Base-by-base conservation (phyloP, 2,329 filamentous ascomycete species). In the Penicillium oxalicum region DNA sequence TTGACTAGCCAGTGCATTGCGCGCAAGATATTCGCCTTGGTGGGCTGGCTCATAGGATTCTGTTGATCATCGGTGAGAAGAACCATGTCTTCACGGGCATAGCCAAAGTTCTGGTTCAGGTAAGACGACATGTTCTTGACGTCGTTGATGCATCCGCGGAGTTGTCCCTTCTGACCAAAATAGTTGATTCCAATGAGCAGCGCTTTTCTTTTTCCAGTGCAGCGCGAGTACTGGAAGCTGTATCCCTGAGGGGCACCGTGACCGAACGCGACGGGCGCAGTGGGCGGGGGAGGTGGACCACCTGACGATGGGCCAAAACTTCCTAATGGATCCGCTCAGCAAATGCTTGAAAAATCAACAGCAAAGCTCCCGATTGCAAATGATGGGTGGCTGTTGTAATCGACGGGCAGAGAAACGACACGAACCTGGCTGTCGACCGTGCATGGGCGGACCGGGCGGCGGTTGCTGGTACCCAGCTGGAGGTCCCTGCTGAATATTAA, bases 1-100 rank as follows among this genome's bases (percentile, higher is more conserved):
- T 95, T 95, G 49, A 96, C 89, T 18, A 97, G 75, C 91, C 91
- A 97, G 67, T 96, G 91, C 91, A 97, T 97, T 28, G 91, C 91
- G 45, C 91, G 82, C 34, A 97, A 71, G 48, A 97, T 95, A 65
- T 97, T 97, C 58, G 88, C 87, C 70, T 96, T 96, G 4, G 90
- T 95, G 7, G 91, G 91, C 72, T 95, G 89, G 71, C 89, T 95
- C 87, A 96, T 95, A 26, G 89, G 88, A 61, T 95, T 95, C 68
- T 95, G 89, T 73, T 96, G 91, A 67, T 97, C 91, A 65, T 97
- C 91, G 35, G 91, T 96, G 66, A 97, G 78, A 53, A 93, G 84
- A 18, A 97, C 91, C 91, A 97, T 97, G 65, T 97, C 91, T 70
- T 96, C 91, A 50, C 90, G 78, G 71, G 89, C 90, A 70, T 97